Conservation (phyloP, 257 asterid species). For the Verbascum thapsus region DNA sequence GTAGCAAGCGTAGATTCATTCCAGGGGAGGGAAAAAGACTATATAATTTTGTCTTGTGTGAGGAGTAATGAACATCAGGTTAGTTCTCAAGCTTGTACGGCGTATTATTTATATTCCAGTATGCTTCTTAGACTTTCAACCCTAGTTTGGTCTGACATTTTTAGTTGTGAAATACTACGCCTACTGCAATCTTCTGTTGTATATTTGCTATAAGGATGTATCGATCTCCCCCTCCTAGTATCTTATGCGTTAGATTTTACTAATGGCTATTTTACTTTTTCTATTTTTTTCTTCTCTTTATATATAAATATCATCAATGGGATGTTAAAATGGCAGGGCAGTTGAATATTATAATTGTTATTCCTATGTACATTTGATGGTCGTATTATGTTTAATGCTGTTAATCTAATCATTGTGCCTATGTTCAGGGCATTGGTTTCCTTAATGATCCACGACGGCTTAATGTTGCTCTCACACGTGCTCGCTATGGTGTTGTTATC, state of each 20-base stretch:
- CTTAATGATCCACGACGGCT: slow-evolving; percentile 99
- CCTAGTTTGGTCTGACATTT: not conserved
- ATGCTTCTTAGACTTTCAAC: slow-evolving; percentile 12
- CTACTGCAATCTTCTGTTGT: not conserved
- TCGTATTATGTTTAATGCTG: not conserved
- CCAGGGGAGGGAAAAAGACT: slow-evolving; percentile 98
- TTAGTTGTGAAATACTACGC: not conserved
- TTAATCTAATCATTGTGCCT: slow-evolving; percentile 22
- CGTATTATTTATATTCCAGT: not conserved
- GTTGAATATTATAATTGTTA: not conserved
- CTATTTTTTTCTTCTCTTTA: too few species aligned
- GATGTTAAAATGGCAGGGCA: slow-evolving; percentile 2
- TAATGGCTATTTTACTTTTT: not conserved
- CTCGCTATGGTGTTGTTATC: slow-evolving; percentile 96
- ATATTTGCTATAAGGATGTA: not conserved
- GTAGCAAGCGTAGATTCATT: slow-evolving; percentile 99
- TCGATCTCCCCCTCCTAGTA: not conserved
- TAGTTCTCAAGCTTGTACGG: slow-evolving; percentile 26
- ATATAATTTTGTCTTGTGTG: slow-evolving; percentile 91
- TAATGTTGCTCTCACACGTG: slow-evolving; percentile 98
- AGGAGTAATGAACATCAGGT: slow-evolving; percentile 99
- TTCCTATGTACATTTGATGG: slow-evolving; percentile 5
- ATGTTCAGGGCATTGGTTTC: slow-evolving; percentile 87
- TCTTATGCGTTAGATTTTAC: not conserved
- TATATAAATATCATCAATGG: too few species aligned